phyloP scores from a whole-genome alignment of 2,329 filamentous ascomycete genomes.

The Bipolaris gigantea region DNA sequence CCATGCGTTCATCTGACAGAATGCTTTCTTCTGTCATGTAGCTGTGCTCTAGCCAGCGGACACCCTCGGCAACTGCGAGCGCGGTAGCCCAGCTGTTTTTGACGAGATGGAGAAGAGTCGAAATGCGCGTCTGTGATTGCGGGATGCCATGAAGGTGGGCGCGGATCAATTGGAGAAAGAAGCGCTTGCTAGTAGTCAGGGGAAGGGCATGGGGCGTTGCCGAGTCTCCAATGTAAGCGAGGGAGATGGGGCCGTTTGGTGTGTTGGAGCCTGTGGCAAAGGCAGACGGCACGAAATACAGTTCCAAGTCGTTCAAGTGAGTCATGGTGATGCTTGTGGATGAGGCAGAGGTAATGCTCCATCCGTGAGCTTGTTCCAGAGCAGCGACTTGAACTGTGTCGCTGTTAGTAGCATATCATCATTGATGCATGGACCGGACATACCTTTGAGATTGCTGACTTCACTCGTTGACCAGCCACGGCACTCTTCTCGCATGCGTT shows the following conservation, averaged over 20 bases:
- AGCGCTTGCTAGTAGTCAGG: conserved; percentile 68
- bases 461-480: conserved; percentile 86
- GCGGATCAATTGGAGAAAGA: conserved; percentile 73
- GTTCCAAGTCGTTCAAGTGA: conserved; percentile 71
- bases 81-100: conserved; percentile 68
- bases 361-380: conserved; percentile 69
- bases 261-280: conserved; percentile 56
- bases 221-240: conserved; percentile 68
- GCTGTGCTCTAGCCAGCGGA: conserved; percentile 63
- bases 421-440: conserved; percentile 21
- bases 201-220: conserved; percentile 58
- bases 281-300: conserved; percentile 68
- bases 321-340: conserved; percentile 67
- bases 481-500: conserved; percentile 82
- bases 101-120: conserved; percentile 62
- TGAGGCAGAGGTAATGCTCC: conserved; percentile 68
- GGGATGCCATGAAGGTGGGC: conserved; percentile 66
- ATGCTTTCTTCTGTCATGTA: conserved; percentile 67
- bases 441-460: conserved; percentile 77
- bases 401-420: conserved; percentile 41
- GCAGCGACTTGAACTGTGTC: conserved; percentile 62
- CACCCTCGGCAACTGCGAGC: conserved; percentile 60
- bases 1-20: conserved; percentile 66
- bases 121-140: conserved; percentile 60
- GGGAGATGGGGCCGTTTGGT: conserved; percentile 58